A percentile compares a stretch with the other conserved stretches of the same genome.
Evolutionary conservation across 2,329 filamentous ascomycete species (phyloP).

Genomic region (Pleomassaria siparia): DNA sequence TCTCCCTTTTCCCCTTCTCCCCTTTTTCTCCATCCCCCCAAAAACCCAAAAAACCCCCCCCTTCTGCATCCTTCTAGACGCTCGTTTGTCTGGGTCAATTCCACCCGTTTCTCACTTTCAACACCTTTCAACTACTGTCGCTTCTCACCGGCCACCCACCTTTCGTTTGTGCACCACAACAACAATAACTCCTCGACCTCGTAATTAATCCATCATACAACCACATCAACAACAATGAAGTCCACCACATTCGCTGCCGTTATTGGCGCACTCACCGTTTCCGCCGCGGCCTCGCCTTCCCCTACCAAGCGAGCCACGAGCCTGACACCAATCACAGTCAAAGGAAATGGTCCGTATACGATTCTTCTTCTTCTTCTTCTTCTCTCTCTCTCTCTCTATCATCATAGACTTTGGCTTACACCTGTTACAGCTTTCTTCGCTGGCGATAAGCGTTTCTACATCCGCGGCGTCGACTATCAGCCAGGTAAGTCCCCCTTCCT

Average conservation of each 20-base stretch:
- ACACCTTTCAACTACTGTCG: conserved; percentile 7
- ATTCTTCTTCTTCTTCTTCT: no score
- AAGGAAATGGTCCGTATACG: conserved; percentile 58
- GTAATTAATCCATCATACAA: conserved; percentile 2
- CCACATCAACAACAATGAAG: conserved; percentile 52
- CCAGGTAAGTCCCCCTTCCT: conserved; percentile 48
- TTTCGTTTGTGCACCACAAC: conserved; percentile 7
- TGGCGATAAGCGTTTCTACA: conserved; percentile 62
- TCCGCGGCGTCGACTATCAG: conserved; percentile 67
- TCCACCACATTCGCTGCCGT: conserved; percentile 49
- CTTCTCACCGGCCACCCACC: conserved; percentile 5
- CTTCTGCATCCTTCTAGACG: conserved; percentile 16
- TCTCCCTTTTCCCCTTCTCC: neutral
- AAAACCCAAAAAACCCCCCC: conserved; percentile 5
- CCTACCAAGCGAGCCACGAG: conserved; percentile 44
- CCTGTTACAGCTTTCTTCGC: conserved; percentile 59
- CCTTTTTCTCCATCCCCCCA: conserved; percentile 14
- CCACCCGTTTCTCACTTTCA: conserved; percentile 14
- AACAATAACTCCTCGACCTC: conserved; percentile 8
- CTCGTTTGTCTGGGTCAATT: conserved; percentile 20
- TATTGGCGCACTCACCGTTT: conserved; percentile 49
- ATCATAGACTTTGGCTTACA: conserved; percentile 21
- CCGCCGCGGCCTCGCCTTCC: conserved; percentile 48
- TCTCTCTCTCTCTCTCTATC: neutral
- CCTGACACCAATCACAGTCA: conserved; percentile 60